phyloP scores from a whole-genome alignment of 2,329 filamentous ascomycete genomes.

The Aureobasidium vineae region DNA sequence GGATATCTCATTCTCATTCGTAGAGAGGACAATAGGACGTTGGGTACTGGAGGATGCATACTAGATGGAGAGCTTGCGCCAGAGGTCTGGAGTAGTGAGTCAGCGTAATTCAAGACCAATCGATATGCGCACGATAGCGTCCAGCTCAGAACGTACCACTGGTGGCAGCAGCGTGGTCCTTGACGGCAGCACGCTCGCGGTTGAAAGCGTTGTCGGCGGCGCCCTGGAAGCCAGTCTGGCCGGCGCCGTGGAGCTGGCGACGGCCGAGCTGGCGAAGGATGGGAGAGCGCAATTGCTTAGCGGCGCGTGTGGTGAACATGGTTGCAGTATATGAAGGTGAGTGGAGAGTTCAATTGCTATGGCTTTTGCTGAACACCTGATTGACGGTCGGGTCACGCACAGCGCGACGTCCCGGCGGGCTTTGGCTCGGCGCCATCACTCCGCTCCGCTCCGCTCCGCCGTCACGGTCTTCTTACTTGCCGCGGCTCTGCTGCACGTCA shows the following conservation, averaged over 20 bases:
- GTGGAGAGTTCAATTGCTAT: background rate
- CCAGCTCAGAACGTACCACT: slow-evolving; percentile 62
- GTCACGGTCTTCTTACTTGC: background rate
- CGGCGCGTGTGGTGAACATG: slow-evolving; percentile 28
- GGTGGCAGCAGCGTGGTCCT: slow-evolving; percentile 82
- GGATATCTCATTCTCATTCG: background rate
- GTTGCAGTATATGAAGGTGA: slow-evolving; percentile 18
- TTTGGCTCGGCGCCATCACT: background rate
- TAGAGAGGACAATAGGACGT: background rate
- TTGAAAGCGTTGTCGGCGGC: slow-evolving; percentile 85
- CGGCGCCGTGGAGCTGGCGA: slow-evolving; percentile 30
- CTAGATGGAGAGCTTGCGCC: slow-evolving; percentile 96
- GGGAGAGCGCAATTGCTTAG: slow-evolving; percentile 31
- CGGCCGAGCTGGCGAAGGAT: slow-evolving; percentile 34
- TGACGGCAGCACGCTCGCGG: slow-evolving; percentile 84
- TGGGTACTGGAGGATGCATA: slow-evolving; percentile 46
- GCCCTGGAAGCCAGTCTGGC: slow-evolving; percentile 49
- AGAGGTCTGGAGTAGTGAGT: slow-evolving; percentile 64
- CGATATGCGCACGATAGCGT: slow-evolving; percentile 2
- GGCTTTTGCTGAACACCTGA: slow-evolving; percentile 19
- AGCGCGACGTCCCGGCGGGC: background rate
- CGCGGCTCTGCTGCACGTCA: background rate
- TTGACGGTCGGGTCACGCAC: slow-evolving; percentile 7
- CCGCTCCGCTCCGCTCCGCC: slow-evolving; percentile 8
- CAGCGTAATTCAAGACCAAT: background rate